Evolutionary conservation across 352 stramenopile genomes (phyloP), one percentile per base, ranked within the genome.

Genomic region (Pseudoperonospora humuli): DNA sequence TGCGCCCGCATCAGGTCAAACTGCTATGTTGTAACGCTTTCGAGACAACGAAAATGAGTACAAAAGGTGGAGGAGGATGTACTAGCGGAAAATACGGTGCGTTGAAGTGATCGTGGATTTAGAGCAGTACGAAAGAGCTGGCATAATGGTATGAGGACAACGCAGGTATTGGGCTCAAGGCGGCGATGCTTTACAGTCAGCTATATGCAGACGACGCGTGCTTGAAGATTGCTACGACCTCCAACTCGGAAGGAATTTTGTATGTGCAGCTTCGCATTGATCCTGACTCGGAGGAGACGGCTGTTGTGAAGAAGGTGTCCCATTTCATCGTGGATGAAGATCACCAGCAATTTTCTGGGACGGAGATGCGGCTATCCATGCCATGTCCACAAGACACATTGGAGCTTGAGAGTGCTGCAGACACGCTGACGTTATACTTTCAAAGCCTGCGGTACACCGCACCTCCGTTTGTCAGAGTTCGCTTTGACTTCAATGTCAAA

Each of bases 181-280:
- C 72, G 3, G 79, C 79, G 9, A 58, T 84, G 34, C 45, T 89
- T 8, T 89, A 88, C 58, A 85, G 72, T 29, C 79, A 92, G 37
- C 49, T 72, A 7, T 46, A 84, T 39, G 32, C 56, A 2, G 41
- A 29, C 3, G 41, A 49, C 7, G 64, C 62, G 7, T 70, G 70
- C 18, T 51, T 92, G 19, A 72, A 67, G 37, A 70, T 92, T 26
- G 70, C 61, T 6, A 89, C 76, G 17, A 88, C 79, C 0, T 66
- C 76, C 2, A 61, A 54, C 1, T 84, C 71, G 0, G 46, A 66
- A 2, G 75, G 80, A 9, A 81, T 92, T 36, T 39, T 89, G 24
- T 74, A 78, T 25, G 68, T 84, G 7, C 60, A 86, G 35, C 51
- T 92, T 27, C 61, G 64, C n/a, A 86, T 92, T 24, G 60, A 88